Conservation (phyloP, 805 yeast species). For the Martiniozyma abietophila region DNA sequence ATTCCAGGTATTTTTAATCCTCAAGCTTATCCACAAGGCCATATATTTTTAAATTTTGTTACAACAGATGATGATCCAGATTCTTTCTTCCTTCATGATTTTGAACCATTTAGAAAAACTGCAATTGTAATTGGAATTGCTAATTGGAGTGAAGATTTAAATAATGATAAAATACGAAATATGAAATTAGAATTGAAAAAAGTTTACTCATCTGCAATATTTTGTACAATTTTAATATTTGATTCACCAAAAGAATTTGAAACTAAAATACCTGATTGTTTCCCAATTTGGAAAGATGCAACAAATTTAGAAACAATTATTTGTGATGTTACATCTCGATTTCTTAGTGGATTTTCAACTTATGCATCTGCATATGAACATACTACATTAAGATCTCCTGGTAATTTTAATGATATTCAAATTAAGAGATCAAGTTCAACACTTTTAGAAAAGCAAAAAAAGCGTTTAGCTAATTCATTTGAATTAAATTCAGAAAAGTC, state of each 20-base stretch:
- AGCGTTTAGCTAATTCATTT: slow-evolving; percentile 23
- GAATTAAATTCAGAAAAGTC: slow-evolving; percentile 27
- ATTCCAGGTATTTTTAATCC: slow-evolving; percentile 66
- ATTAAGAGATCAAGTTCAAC: slow-evolving; percentile 7
- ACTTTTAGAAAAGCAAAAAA: slow-evolving; percentile 17
- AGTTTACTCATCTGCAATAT: slow-evolving; percentile 42
- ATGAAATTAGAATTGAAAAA: slow-evolving; percentile 34
- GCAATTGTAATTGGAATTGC: slow-evolving; percentile 48
- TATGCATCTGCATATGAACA: slow-evolving; percentile 69
- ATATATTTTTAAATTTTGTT: slow-evolving; percentile 50
- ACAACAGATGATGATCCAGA: slow-evolving; percentile 37
- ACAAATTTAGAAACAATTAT: slow-evolving; percentile 48
- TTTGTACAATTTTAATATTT: slow-evolving; percentile 47
- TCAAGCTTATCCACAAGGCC: slow-evolving; percentile 74
- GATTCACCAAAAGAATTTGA: slow-evolving; percentile 29
- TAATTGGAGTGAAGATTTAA: slow-evolving; percentile 21
- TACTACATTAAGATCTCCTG: slow-evolving; percentile 78
- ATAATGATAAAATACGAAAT: slow-evolving; percentile 18
- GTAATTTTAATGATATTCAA: slow-evolving; percentile 28
- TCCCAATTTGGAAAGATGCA: slow-evolving; percentile 14
- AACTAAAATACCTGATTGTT: slow-evolving; percentile 8
- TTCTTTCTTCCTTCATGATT: slow-evolving; percentile 65
- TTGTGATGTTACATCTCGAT: slow-evolving; percentile 62
- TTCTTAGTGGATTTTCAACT: slow-evolving; percentile 53
- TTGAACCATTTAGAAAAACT: slow-evolving; percentile 82